Evolutionary conservation across 2,329 filamentous ascomycete species (phyloP).

Genomic region (Tolypocladium tundrense): DNA sequence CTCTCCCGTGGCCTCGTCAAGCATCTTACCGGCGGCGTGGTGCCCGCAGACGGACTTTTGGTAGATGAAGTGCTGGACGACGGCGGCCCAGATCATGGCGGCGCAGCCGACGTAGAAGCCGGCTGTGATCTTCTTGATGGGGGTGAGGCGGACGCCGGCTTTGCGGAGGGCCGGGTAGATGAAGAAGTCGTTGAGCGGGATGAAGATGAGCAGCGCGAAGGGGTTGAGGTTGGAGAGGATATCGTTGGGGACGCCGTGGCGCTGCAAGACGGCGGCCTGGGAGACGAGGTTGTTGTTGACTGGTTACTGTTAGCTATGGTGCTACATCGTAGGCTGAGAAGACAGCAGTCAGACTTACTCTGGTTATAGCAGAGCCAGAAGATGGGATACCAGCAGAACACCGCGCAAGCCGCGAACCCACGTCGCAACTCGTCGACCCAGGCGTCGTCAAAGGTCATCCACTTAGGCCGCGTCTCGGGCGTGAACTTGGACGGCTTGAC

Average conservation of each 20-base stretch:
- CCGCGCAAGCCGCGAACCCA: constrained; percentile 58
- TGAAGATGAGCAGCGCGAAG: constrained; percentile 64
- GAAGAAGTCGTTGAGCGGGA: constrained; percentile 57
- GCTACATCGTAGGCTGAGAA: not conserved
- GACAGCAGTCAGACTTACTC: constrained; percentile 9
- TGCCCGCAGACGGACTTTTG: constrained; percentile 48
- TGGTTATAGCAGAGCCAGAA: constrained; percentile 51
- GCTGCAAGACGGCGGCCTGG: constrained; percentile 56
- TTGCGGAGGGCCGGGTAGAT: constrained; percentile 60
- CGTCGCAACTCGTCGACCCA: constrained; percentile 73
- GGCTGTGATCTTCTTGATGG: constrained; percentile 63
- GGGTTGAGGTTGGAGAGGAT: constrained; percentile 68
- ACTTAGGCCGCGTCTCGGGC: constrained; percentile 44
- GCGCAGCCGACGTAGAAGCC: constrained; percentile 58
- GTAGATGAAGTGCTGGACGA: constrained; percentile 56
- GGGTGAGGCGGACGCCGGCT: constrained; percentile 55
- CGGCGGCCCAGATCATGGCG: constrained; percentile 48
- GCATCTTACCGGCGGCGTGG: constrained; percentile 28
- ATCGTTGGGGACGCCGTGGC: constrained; percentile 67
- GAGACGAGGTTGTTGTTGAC: constrained; percentile 49
- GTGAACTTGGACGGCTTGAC: constrained; percentile 57
- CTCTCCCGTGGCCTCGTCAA: constrained; percentile 7
- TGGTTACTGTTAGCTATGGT: not conserved
- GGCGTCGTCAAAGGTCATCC: constrained; percentile 76
- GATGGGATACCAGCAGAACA: constrained; percentile 61